Conservation (phyloP, 73 alveolate genomes). For the Durusdinium trenchii region DNA sequence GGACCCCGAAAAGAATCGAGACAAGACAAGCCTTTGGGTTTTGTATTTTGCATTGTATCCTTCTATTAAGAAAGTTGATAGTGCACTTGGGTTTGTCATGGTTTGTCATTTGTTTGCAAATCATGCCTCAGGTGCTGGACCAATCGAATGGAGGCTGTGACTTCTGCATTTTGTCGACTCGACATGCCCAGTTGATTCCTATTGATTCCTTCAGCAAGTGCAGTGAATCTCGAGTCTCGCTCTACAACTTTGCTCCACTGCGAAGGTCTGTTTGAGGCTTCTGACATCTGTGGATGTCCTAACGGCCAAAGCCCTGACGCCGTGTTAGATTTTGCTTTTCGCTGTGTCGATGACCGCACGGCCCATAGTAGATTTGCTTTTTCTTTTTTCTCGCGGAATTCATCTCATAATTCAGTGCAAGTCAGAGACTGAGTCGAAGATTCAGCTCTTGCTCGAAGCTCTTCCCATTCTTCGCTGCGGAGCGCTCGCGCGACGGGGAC, state of each 20-base stretch:
- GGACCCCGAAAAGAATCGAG: too few relatives aligned
- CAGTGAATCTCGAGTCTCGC: not conserved
- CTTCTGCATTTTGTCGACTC: too few relatives aligned
- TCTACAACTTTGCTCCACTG: not conserved
- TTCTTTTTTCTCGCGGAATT: not conserved
- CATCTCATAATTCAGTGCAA: not conserved
- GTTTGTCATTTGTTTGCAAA: too few relatives aligned
- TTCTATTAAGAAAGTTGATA: too few relatives aligned
- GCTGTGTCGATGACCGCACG: not conserved
- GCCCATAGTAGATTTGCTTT: not conserved
- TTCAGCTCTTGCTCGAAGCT: not conserved
- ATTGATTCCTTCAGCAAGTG: not conserved
- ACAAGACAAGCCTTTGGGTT: too few relatives aligned
- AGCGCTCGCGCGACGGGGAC: conserved; percentile 62
- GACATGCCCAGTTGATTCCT: not conserved
- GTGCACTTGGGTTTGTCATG: too few relatives aligned
- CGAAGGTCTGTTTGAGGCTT: conserved; percentile 7
- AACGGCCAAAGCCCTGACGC: conserved; percentile 48
- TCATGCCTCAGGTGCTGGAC: conserved; percentile 26
- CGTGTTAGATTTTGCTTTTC: conserved; percentile 48
- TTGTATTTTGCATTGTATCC: too few relatives aligned
- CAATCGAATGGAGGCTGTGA: conserved; percentile 62
- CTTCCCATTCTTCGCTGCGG: conserved; percentile 18
- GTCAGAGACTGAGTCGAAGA: not conserved
- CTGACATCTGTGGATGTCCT: conserved; percentile 40